Base-by-base conservation (phyloP, 495 filamentous ascomycete genomes). In the Paragyromitra xinjiangensis region DNA sequence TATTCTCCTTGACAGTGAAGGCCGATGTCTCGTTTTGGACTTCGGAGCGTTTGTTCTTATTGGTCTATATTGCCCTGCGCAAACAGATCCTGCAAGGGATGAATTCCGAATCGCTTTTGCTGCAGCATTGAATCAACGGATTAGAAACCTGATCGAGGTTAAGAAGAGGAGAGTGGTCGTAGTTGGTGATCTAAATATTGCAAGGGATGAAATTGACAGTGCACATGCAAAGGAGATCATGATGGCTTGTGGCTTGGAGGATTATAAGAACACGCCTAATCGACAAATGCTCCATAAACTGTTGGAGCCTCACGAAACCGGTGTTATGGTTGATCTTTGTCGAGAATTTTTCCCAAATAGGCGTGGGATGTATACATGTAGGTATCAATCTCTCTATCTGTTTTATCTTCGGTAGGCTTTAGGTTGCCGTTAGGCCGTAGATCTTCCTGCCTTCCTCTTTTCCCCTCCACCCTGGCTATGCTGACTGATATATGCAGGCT, bases 41-140 rank as follows among this genome's bases (percentile, higher is more conserved):
- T 98, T 99, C 80, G 93, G 94, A 0, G 95, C 94, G 12, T 98
- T 99, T 80, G 92, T 99, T 22, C 86, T 99, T 2, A 90, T 99
- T 53, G 95, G 95, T 12, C 87, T 93, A 16, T 98, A 99, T 83
- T 92, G 90, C 78, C 95, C 95, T 19, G 95, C 95, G 9, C 92
- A 92, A 80, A 88, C 93, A 69, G 94, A 97, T 79, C 92, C 94
- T 67, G 89, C 88, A n/a, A 87, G 95, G 29, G 92, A 94, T 75
- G 89, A 90, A 64, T 98, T 97, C 77, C 90, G 95, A 16, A 87
- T 92, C 66, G 89, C 88, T 19, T 99, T 96, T 79, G 86, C 95
- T 64, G 88, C 90, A 75, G 88, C 93, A 0, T 85, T 99, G 24
- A 93, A 97, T 81, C 86, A 89, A 72, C 90, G 95, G 12, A 87